Conservation (phyloP, 345 rosid species). For the Populus pruinosa region DNA sequence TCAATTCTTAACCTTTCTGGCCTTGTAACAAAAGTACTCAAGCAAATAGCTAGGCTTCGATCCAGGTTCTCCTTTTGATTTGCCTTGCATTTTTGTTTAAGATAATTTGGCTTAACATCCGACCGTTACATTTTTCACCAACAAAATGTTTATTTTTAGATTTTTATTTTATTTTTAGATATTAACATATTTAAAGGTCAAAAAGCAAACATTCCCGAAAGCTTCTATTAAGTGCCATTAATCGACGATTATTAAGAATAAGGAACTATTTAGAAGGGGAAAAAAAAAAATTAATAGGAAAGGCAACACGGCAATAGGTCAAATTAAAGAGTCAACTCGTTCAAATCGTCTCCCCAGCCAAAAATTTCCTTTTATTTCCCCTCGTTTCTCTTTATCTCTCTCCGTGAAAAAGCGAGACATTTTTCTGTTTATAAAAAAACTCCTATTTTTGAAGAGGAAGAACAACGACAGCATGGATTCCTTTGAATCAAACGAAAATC, state of each 20-base stretch:
- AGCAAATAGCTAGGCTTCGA: too few species aligned
- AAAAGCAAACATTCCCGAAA: too few species aligned
- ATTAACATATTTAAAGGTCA: too few species aligned
- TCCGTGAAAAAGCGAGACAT: neutral
- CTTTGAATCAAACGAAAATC: conserved; percentile 18
- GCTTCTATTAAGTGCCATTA: neutral
- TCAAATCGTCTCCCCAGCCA: neutral
- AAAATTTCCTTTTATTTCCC: neutral
- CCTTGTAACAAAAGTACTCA: too few species aligned
- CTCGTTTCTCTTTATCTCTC: neutral
- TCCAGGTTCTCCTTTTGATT: too few species aligned
- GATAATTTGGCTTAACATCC: too few species aligned
- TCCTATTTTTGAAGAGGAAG: neutral
- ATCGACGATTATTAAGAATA: neutral
- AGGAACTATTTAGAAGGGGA: neutral
- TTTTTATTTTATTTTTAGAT: too few species aligned
- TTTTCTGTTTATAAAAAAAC: neutral
- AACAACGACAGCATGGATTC: conserved; percentile 16
- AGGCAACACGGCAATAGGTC: conserved; percentile 12
- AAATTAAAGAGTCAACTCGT: neutral
- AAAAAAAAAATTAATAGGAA: neutral
- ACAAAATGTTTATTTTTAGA: too few species aligned
- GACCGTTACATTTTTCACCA: too few species aligned
- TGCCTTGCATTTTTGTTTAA: too few species aligned
- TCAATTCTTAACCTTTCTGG: too few species aligned